Conservation (phyloP, 2,329 filamentous ascomycete species). For the Clarireedia hainanense region DNA sequence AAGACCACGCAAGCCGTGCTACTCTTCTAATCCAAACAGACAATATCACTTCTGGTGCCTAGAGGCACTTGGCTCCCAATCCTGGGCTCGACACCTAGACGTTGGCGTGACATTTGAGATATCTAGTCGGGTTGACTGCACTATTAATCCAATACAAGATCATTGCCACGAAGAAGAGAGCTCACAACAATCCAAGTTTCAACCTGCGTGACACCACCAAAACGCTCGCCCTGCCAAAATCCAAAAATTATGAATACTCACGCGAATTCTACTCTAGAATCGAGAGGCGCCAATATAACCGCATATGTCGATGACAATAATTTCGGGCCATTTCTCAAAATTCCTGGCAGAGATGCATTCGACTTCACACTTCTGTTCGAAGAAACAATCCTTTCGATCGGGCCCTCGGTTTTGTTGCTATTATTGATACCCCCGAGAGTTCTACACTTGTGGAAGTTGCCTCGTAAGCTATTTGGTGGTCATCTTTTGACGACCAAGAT, state of each 20-base stretch:
- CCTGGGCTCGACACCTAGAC: too few species aligned
- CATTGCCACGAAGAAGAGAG: too few species aligned
- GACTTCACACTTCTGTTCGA: constrained; percentile 27
- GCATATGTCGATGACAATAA: not conserved
- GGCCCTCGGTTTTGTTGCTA: constrained; percentile 19
- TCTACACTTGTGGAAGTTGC: constrained; percentile 12
- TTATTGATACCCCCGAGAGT: constrained; percentile 14
- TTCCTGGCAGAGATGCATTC: constrained; percentile 10
- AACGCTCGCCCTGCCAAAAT: too few species aligned
- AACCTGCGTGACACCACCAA: too few species aligned
- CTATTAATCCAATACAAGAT: too few species aligned
- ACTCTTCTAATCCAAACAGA: too few species aligned
- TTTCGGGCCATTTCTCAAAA: not conserved
- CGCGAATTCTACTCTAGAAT: not conserved
- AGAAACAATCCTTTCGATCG: constrained; percentile 24
- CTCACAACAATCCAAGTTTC: too few species aligned
- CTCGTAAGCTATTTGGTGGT: constrained; percentile 15
- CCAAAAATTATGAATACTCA: not conserved
- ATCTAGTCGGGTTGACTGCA: too few species aligned
- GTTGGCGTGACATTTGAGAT: too few species aligned
- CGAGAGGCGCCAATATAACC: not conserved
- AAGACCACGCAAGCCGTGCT: too few species aligned
- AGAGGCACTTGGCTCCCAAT: too few species aligned
- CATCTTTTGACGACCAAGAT: constrained; percentile 17
- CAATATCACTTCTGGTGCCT: too few species aligned